Conservation (phyloP, 441 rosid species). For the Syzygium syzygioides region DNA sequence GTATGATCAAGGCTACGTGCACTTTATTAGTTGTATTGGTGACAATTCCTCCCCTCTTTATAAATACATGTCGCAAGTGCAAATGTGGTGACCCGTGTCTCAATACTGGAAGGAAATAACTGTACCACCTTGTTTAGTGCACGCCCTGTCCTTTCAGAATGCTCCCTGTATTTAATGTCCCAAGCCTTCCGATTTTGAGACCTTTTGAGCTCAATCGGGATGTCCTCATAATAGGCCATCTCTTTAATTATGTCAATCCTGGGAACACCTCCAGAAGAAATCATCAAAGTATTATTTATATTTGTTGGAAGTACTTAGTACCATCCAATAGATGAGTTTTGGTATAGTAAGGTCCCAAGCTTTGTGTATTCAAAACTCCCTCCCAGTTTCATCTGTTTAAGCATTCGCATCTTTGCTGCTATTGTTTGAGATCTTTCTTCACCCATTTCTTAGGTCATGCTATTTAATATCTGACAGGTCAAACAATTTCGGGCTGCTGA, state of each 20-base stretch:
- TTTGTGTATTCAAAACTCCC: background rate
- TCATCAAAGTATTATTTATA: background rate
- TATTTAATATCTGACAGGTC: slow-evolving; percentile 36
- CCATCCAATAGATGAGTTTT: background rate
- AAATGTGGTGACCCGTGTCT: background rate
- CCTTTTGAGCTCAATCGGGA: background rate
- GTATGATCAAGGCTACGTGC: background rate
- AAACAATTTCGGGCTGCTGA: slow-evolving; percentile 81
- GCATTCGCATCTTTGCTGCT: background rate
- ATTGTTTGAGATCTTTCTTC: background rate
- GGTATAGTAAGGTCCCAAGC: background rate
- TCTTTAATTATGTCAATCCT: background rate
- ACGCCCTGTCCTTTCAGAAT: background rate
- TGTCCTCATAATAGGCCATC: background rate
- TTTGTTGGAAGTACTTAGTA: background rate
- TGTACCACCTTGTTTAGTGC: background rate
- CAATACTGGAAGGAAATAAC: background rate
- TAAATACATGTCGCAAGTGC: background rate
- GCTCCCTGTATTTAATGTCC: background rate
- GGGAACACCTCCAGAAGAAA: background rate
- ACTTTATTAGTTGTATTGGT: background rate
- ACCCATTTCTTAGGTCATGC: background rate
- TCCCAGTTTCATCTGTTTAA: background rate
- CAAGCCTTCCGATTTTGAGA: background rate
- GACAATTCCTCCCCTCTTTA: background rate